Conservation (phyloP, 371 early-diverging fungal genomes). For the Funneliformis caledonium region DNA sequence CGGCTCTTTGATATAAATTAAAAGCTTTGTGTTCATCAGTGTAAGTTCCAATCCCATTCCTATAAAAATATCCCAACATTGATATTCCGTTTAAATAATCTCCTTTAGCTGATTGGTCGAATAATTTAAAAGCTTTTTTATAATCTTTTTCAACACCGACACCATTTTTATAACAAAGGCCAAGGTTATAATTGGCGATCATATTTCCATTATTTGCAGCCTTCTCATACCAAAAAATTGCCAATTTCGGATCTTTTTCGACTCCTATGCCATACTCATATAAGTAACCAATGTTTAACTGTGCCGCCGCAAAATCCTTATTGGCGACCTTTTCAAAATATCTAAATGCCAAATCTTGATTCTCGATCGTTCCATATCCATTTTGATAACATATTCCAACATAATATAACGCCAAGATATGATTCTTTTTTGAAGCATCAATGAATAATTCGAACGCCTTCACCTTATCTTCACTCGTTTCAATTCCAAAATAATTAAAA, state of each 20-base stretch:
- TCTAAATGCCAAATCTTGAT: neutral
- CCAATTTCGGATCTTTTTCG: constrained; percentile 57
- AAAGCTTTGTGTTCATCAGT: constrained; percentile 67
- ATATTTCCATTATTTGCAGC: constrained; percentile 66
- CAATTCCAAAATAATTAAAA: neutral
- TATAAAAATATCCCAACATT: constrained; percentile 88
- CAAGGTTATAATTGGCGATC: constrained; percentile 77
- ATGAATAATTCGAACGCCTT: neutral
- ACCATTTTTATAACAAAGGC: constrained; percentile 80
- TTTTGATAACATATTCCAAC: constrained; percentile 5
- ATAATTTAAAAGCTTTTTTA: constrained; percentile 71
- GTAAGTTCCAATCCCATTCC: constrained; percentile 82
- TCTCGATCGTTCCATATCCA: neutral
- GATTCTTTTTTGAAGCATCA: neutral
- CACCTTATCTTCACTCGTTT: neutral
- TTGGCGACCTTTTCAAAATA: neutral
- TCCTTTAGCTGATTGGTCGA: constrained; percentile 69
- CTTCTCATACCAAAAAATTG: constrained; percentile 60
- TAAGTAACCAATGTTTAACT: neutral
- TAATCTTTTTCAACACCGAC: constrained; percentile 68
- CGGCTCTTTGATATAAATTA: constrained; percentile 66
- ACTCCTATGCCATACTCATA: constrained; percentile 79
- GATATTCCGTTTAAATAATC: constrained; percentile 80
- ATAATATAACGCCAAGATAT: neutral
- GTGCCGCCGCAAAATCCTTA: no score